These are phyloP conservation scores for Astragalus glycyphyllos DNA, from an alignment of 306 rosid species.

Conservation along the genomic window DNA sequence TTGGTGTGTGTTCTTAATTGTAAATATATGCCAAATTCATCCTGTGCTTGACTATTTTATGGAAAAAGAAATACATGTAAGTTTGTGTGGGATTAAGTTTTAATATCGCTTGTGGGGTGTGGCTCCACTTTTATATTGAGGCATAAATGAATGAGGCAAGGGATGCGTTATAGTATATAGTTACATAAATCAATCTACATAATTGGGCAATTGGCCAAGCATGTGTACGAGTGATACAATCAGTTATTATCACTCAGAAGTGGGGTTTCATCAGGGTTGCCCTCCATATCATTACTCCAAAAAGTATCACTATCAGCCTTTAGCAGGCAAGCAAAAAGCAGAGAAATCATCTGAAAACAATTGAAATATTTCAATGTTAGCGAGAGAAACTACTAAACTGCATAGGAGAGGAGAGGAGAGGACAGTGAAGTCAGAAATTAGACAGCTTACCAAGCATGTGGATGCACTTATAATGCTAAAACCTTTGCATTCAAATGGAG, in stretches of 20 bases:
- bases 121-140: not conserved
- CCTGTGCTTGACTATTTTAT: too few species aligned
- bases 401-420: not conserved
- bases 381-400: not conserved
- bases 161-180: constrained; percentile 2
- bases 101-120: too few species aligned
- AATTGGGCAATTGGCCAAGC: constrained; percentile 10
- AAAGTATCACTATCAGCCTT: constrained; percentile 30
- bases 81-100: too few species aligned
- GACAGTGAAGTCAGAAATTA: constrained; percentile 28
- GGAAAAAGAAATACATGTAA: too few species aligned
- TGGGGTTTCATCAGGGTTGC: constrained; percentile 57
- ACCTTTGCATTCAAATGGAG: constrained; percentile 92
- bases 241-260: constrained; percentile 50
- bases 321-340: constrained; percentile 63
- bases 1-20: too few species aligned
- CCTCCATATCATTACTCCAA: constrained; percentile 45
- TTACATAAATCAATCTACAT: not conserved
- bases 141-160: not conserved
- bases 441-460: constrained; percentile 61
- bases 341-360: constrained; percentile 58
- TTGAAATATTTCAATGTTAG: constrained; percentile 37
- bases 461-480: constrained; percentile 81
- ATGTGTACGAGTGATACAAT: constrained; percentile 31
- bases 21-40: too few species aligned